phyloP scores from a whole-genome alignment of 257 asterid genomes.

The Thymus mandschuricus region DNA sequence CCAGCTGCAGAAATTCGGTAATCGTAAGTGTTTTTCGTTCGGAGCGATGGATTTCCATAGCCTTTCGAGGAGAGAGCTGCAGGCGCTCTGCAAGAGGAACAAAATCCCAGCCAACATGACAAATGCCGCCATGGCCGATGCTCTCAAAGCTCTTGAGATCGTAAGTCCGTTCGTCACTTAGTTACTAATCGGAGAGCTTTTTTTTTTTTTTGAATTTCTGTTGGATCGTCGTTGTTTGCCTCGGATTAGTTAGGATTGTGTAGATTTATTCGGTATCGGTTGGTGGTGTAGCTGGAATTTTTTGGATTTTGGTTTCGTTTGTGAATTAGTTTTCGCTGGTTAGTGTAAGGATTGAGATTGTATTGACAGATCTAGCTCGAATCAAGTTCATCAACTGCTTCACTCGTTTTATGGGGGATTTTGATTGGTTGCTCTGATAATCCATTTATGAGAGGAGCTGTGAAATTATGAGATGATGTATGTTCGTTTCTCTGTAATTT shows the following conservation, averaged over 20 bases:
- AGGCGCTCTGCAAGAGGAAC: constrained; percentile 74
- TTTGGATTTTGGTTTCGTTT: background rate
- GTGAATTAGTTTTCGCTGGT: background rate
- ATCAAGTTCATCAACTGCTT: background rate
- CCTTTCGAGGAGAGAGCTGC: constrained; percentile 73
- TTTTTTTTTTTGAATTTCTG: background rate
- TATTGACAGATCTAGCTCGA: background rate
- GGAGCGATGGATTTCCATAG: constrained; percentile 61
- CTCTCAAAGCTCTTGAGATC: constrained; percentile 61
- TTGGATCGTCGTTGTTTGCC: background rate
- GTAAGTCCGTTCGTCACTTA: constrained; percentile 41
- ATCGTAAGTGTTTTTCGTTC: background rate
- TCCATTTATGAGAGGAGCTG: too few species aligned
- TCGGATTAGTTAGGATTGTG: background rate
- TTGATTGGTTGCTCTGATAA: too few species aligned
- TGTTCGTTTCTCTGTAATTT: background rate
- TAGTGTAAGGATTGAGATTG: background rate
- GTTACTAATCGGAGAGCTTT: background rate
- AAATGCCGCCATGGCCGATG: constrained; percentile 69
- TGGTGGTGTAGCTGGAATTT: background rate
- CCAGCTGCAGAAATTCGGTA: background rate
- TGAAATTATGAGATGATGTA: constrained; percentile 3
- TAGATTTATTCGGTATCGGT: background rate
- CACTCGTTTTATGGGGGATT: too few species aligned
- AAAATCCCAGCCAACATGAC: constrained; percentile 75